Percentiles rank a stretch among this genome's conserved stretches.
phyloP scores from a whole-genome alignment of 164 flowering plant species.

The Akebia trifoliata region DNA sequence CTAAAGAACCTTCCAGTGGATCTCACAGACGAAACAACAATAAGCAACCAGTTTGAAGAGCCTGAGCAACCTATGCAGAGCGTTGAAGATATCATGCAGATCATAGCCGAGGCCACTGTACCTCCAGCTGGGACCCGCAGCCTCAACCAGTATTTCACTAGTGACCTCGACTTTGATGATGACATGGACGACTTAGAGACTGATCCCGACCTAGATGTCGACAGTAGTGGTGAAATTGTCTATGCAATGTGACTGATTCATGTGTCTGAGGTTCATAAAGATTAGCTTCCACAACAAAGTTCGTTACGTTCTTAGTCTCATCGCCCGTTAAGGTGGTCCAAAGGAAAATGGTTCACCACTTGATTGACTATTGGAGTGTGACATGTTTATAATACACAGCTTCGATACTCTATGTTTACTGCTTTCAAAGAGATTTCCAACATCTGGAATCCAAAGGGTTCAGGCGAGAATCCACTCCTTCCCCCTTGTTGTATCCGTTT shows the following conservation, averaged over 20 bases:
- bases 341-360: constrained; percentile 1
- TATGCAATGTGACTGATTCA: constrained; percentile 54
- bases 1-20: constrained; percentile 69
- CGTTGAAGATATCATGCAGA: constrained; percentile 70
- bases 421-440: not conserved
- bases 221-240: constrained; percentile 88
- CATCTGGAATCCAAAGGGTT: not conserved
- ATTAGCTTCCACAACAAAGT: not conserved
- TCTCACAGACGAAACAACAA: constrained; percentile 46
- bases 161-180: constrained; percentile 58
- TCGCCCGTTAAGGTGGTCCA: not conserved
- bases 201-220: constrained; percentile 67
- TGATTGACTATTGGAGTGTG: constrained; percentile 6
- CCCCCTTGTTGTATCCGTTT: no score
- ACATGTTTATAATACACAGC: constrained; percentile 18
- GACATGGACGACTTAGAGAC: constrained; percentile 78
- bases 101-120: constrained; percentile 71
- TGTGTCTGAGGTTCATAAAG: not conserved
- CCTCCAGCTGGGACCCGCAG: constrained; percentile 62
- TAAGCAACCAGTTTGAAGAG: constrained; percentile 50
- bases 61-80: constrained; percentile 78
- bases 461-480: no score
- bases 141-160: constrained; percentile 51
- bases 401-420: constrained; percentile 1
- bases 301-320: not conserved